These are phyloP conservation scores for Chondrus crispus DNA, from an alignment of 23 red algal genomes.

Conservation along the genomic window DNA sequence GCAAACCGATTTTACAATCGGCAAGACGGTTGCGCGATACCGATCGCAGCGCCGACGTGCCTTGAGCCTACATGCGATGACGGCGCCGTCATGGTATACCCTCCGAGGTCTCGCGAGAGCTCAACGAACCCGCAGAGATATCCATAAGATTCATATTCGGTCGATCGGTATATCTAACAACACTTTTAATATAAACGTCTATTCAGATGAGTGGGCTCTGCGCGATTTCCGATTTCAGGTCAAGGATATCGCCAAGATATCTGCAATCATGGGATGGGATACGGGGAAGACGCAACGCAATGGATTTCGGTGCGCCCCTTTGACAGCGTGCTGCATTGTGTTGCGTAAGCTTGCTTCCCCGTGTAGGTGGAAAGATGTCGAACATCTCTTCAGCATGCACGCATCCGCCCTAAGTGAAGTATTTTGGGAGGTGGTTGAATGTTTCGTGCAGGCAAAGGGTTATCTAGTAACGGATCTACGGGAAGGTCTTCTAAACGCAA, in stretches of 20 bases:
- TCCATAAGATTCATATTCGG: neutral
- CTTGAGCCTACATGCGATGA: neutral
- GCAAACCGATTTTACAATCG: neutral
- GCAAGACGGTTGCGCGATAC: neutral
- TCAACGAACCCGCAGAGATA: neutral
- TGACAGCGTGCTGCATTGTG: neutral
- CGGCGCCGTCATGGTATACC: neutral
- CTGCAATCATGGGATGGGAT: neutral
- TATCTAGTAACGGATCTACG: neutral
- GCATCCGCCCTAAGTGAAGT: neutral
- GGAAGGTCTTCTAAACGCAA: neutral
- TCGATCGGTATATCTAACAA: neutral
- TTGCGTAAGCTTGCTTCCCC: neutral
- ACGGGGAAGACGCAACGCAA: neutral
- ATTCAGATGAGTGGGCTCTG: neutral
- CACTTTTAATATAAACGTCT: neutral
- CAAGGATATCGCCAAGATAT: neutral
- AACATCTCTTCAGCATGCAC: neutral
- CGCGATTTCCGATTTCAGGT: neutral
- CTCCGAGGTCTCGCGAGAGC: no score
- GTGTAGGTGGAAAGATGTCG: neutral
- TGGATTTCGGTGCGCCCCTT: neutral
- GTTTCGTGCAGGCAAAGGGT: neutral
- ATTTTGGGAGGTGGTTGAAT: neutral
- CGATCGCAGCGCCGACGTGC: neutral